These are phyloP conservation scores for Gynandropsis gynandra DNA, from an alignment of 345 rosid species.

Conservation along the genomic window DNA sequence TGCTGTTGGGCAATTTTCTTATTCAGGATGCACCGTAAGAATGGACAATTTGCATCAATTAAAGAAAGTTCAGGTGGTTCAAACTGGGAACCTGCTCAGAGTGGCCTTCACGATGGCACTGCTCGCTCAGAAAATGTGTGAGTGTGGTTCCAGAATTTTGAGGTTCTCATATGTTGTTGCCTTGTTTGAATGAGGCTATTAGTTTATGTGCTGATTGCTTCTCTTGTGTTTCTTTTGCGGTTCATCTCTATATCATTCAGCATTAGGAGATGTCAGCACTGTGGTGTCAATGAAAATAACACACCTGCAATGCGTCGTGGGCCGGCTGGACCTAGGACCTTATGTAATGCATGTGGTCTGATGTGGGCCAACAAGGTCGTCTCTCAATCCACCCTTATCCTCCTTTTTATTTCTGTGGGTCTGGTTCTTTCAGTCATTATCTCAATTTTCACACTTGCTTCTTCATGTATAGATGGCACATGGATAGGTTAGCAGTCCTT, in stretches of 20 bases:
- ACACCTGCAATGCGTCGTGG: slow-evolving; percentile 88
- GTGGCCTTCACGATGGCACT: no score
- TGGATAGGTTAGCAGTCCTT: no score
- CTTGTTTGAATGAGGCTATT: not conserved
- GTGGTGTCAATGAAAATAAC: slow-evolving; percentile 59
- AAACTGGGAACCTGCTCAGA: no score
- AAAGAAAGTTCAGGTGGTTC: no score
- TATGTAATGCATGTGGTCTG: slow-evolving; percentile 79
- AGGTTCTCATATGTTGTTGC: not conserved
- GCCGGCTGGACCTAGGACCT: slow-evolving; percentile 76
- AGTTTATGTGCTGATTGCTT: not conserved
- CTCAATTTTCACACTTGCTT: no score
- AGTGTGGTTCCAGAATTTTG: not conserved
- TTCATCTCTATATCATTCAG: no score
- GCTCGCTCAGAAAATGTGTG: no score
- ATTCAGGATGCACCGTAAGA: no score
- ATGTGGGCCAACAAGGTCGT: slow-evolving; percentile 92
- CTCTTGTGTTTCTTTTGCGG: not conserved
- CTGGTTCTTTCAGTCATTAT: not conserved
- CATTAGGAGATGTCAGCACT: slow-evolving; percentile 49
- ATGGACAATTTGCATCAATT: no score
- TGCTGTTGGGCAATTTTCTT: no score
- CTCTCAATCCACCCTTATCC: not conserved
- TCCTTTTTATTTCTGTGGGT: no score
- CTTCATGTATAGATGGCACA: no score